phyloP scores from a whole-genome alignment of 768 basidiomycete genomes.

The Hygrocybe punicea region DNA sequence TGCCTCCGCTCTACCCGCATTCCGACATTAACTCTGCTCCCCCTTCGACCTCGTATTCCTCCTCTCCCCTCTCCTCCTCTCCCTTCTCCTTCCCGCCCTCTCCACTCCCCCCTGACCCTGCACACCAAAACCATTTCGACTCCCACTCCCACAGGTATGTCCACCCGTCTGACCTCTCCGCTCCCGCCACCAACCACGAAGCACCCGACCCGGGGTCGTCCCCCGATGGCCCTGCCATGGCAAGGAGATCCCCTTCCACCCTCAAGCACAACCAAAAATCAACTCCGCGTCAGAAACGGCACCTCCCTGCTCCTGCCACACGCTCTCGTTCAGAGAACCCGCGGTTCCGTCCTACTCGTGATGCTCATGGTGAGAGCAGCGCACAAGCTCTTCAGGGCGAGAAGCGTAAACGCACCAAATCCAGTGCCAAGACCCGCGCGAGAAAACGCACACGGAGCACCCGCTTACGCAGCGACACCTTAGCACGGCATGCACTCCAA shows the following conservation, averaged over 20 bases:
- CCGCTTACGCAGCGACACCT: neutral
- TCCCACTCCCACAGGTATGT: neutral
- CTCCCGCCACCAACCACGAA: neutral
- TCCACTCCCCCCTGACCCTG: neutral
- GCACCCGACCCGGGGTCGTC: neutral
- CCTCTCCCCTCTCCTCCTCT: neutral
- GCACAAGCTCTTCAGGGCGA: neutral
- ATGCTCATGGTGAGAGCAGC: no score
- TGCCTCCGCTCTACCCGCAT: neutral
- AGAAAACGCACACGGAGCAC: neutral
- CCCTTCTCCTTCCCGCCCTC: neutral
- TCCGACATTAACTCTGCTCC: neutral
- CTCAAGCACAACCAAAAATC: neutral
- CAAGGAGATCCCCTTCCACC: neutral
- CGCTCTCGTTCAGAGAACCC: neutral
- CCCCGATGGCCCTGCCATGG: neutral
- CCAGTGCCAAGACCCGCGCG: neutral
- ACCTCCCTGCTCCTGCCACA: neutral
- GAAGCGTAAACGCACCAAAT: neutral
- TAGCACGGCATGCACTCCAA: neutral
- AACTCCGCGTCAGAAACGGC: neutral
- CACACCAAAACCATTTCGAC: neutral
- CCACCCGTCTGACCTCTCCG: slow-evolving; percentile 1
- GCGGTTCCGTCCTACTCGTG: neutral
- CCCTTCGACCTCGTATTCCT: neutral